These are phyloP conservation scores for Anacardium occidentale DNA, from an alignment of 345 rosid species.

Conservation along the genomic window DNA sequence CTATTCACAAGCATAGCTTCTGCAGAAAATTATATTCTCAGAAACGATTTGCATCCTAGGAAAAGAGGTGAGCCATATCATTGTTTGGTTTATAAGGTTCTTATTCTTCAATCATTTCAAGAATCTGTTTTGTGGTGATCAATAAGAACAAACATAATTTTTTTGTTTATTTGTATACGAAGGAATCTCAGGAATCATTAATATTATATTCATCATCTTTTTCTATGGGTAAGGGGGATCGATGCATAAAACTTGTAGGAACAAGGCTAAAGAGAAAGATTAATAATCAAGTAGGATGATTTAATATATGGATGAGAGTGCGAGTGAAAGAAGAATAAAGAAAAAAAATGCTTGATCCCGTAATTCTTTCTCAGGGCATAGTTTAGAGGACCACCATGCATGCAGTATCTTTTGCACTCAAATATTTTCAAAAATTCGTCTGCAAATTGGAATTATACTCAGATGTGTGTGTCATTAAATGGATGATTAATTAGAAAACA, in stretches of 20 bases:
- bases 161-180: too few species aligned
- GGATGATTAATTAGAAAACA: not conserved
- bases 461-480: not conserved
- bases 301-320: slow-evolving; percentile 7
- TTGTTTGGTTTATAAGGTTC: slow-evolving; percentile 18
- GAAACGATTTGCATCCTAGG: slow-evolving; percentile 24
- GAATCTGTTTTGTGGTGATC: not conserved
- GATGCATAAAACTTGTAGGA: slow-evolving; percentile 21
- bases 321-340: not conserved
- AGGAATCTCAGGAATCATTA: too few species aligned
- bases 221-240: too few species aligned
- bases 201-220: too few species aligned
- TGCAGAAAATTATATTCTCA: slow-evolving; percentile 15
- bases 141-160: slow-evolving; percentile 18
- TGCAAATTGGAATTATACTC: too few species aligned
- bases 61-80: slow-evolving; percentile 28
- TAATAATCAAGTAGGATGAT: slow-evolving; percentile 5
- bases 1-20: slow-evolving; percentile 14
- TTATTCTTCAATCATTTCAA: slow-evolving; percentile 38
- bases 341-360: not conserved
- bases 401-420: too few species aligned
- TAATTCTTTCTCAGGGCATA: not conserved
- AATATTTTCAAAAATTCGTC: too few species aligned
- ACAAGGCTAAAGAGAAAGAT: slow-evolving; percentile 21
- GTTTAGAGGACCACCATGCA: slow-evolving; percentile 16